Evolutionary conservation across 352 stramenopile species (phyloP).

Genomic region (Elongisporangium undulatum): DNA sequence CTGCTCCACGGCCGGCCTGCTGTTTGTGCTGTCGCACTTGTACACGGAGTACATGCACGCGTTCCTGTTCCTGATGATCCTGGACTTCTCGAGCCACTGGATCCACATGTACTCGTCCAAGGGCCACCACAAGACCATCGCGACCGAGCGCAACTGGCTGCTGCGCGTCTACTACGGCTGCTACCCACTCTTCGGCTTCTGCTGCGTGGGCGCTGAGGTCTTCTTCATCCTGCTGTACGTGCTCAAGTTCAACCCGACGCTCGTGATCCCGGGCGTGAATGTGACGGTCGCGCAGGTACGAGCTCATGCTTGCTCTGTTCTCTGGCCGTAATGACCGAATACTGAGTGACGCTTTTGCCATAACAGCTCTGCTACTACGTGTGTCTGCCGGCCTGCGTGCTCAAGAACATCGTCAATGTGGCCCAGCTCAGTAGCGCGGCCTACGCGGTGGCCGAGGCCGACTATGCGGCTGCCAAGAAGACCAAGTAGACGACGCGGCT

Average conservation of each 20-base stretch:
- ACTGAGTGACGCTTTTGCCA: slow-evolving; percentile 11
- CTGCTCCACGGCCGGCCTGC: slow-evolving; percentile 94
- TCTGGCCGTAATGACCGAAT: slow-evolving; percentile 1
- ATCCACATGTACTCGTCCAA: slow-evolving; percentile 96
- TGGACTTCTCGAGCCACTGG: slow-evolving; percentile 98
- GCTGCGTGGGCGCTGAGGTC: slow-evolving; percentile 90
- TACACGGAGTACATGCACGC: slow-evolving; percentile 81
- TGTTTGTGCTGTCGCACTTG: slow-evolving; percentile 92
- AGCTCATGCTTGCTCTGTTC: slow-evolving; percentile 5
- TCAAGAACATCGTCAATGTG: slow-evolving; percentile 93
- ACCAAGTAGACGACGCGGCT: slow-evolving; percentile 23
- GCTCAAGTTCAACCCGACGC: slow-evolving; percentile 69
- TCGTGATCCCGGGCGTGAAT: slow-evolving; percentile 49
- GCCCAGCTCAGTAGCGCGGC: slow-evolving; percentile 87
- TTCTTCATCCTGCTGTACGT: slow-evolving; percentile 93
- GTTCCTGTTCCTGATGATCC: slow-evolving; percentile 90
- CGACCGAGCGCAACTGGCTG: slow-evolving; percentile 91
- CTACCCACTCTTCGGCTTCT: slow-evolving; percentile 93
- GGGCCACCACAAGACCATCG: slow-evolving; percentile 94
- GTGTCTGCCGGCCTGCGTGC: slow-evolving; percentile 85
- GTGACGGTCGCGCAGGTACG: slow-evolving; percentile 56
- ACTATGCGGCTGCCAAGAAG: slow-evolving; percentile 53
- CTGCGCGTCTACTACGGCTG: slow-evolving; percentile 92
- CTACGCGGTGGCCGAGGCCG: slow-evolving; percentile 68
- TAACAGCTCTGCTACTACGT: slow-evolving; percentile 76